A percentile compares a stretch with the other conserved stretches of the same genome.
Evolutionary conservation across 1,139 yeast species (phyloP).

Genomic region (Candida tunisiensis): DNA sequence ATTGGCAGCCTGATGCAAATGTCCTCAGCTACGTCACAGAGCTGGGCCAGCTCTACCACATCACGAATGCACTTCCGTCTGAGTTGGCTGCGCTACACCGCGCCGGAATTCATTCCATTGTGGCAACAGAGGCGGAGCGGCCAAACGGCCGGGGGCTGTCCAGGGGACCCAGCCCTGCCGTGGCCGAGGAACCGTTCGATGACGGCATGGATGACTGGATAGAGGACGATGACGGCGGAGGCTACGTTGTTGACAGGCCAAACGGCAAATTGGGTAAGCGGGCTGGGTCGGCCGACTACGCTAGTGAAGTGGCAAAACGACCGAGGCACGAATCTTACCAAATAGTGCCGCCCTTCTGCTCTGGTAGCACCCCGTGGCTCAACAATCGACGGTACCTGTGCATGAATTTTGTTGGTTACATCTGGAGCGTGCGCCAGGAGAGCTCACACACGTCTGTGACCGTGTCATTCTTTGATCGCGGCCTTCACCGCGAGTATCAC

Average conservation of each 20-base stretch:
- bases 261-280: no score
- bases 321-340: not conserved
- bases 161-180: no score
- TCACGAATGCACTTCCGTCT: constrained; percentile 7
- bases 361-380: constrained; percentile 80
- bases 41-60: constrained; percentile 17
- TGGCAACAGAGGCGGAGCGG: no score
- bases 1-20: constrained; percentile 22
- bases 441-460: constrained; percentile 49
- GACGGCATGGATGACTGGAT: constrained; percentile 1
- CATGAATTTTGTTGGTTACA: constrained; percentile 69
- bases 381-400: constrained; percentile 58
- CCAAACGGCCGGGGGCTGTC: no score
- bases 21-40: constrained; percentile 16
- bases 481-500: constrained; percentile 68
- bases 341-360: constrained; percentile 32
- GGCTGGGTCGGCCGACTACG: not conserved
- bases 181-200: not conserved
- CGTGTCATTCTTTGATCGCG: constrained; percentile 72
- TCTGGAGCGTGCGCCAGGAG: constrained; percentile 58
- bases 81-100: constrained; percentile 7
- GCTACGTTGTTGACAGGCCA: no score
- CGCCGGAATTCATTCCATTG: no score
- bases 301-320: not conserved
- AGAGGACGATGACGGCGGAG: constrained; percentile 2